Evolutionary conservation across 2,329 filamentous ascomycete genomes (phyloP), one percentile per base, ranked within the genome.

Genomic region (Alternaria metachromatica): DNA sequence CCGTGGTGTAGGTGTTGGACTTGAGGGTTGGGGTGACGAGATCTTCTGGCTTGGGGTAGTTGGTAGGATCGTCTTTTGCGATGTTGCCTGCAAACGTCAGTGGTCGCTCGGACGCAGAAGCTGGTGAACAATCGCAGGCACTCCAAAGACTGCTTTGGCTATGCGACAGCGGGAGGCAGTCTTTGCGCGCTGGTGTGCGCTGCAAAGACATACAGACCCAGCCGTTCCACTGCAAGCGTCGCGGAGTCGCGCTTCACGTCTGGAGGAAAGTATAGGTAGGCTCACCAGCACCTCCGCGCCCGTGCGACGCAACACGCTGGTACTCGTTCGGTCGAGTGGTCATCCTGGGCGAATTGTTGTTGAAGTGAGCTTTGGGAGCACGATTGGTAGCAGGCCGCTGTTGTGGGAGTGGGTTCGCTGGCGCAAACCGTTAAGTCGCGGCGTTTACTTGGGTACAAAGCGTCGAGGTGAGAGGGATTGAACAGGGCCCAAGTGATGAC

Each of bases 1-100:
- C 94, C 4, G 94, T 97, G 20, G 94, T 97, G 76, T 95, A 94
- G 69, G 92, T 85, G n/a, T 91, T 83, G 50, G 87, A 87, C 83
- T 96, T 97, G 77, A 98, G 88, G 12, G 88, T 91, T 1, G 94
- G 94, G 2, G 94, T 97, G 73, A 90, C 84, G 67, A 97, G 88
- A 75, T 95, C 92, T 67, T 87, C 82, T 62, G 79, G 67, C 53
- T 77, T 74, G 51, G 78, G 69, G 53, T 73, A 67, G 51, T 72
- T 74, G 56, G 73, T 74, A 55, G 74, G 72, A 51, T 79, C 76
- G 25, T 80, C 78, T 46, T 78, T 78, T 60, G 75, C 80, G 63
- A 86, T 83, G 78, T 87, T 87, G 69, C 85, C 85, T 82, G 20
- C 41, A 21, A 26, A 45, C 9, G 37, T 63, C 44, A 63, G 53